phyloP scores from a whole-genome alignment of 2,329 filamentous ascomycete genomes.

The Xylaria sp. region DNA sequence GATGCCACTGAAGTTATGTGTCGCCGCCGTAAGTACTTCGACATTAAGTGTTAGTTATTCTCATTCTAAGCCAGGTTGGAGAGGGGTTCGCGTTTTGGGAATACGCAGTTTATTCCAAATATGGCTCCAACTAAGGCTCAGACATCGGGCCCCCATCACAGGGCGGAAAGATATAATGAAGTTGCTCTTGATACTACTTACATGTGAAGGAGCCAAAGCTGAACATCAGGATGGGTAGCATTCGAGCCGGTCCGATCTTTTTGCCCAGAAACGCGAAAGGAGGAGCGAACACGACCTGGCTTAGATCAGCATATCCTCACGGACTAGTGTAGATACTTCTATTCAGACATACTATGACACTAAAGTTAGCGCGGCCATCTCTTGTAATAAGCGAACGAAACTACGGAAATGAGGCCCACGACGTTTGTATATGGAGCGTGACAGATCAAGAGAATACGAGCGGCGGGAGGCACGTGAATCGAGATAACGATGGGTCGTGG shows the following conservation, averaged over 20 bases:
- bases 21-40: conserved; percentile 62
- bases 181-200: conserved; percentile 16
- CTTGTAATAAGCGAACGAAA: background rate
- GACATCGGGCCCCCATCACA: background rate
- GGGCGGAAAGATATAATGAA: background rate
- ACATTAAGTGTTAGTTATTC: conserved; percentile 64
- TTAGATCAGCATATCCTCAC: background rate
- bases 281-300: conserved; percentile 70
- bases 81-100: background rate
- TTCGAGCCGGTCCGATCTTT: conserved; percentile 70
- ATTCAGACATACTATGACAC: conserved; percentile 24
- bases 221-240: conserved; percentile 73
- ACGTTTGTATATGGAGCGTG: background rate
- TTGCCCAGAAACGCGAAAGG: conserved; percentile 74
- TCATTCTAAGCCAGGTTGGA: conserved; percentile 55
- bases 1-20: conserved; percentile 70
- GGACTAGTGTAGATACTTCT: background rate
- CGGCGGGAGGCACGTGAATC: background rate
- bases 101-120: background rate
- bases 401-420: background rate
- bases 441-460: background rate
- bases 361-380: conserved; percentile 18
- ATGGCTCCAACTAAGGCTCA: background rate
- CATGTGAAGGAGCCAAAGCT: conserved; percentile 71
- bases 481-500: too few species aligned